A percentile compares a stretch with the other conserved stretches of the same genome.
phyloP scores from a whole-genome alignment of 768 basidiomycete species.

The Ramaria sp. region DNA sequence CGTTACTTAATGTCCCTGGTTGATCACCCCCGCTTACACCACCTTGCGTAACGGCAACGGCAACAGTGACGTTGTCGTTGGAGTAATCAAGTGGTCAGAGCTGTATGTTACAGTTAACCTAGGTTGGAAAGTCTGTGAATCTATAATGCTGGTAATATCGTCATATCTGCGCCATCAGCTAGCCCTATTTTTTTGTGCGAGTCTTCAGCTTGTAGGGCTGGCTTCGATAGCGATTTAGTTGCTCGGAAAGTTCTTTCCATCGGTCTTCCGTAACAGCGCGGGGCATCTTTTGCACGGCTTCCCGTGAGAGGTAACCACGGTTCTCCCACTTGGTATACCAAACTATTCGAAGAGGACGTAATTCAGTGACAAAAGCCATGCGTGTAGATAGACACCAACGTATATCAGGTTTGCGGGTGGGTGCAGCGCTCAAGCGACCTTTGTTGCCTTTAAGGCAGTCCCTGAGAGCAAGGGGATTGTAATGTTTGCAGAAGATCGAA shows the following conservation, averaged over 20 bases:
- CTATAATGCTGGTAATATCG: background rate
- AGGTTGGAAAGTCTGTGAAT: too few relatives aligned
- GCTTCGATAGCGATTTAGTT: constrained; percentile 42
- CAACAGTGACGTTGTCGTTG: too few relatives aligned
- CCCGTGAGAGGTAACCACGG: constrained; percentile 62
- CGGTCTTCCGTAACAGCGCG: constrained; percentile 46
- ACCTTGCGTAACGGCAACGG: too few relatives aligned
- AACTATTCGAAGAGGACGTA: constrained; percentile 28
- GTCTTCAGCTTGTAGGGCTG: constrained; percentile 19
- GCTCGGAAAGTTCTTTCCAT: constrained; percentile 53
- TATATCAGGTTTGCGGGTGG: constrained; percentile 80
- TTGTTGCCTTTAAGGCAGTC: constrained; percentile 65
- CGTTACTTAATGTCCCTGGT: too few relatives aligned
- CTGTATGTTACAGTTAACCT: too few relatives aligned
- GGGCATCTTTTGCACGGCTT: constrained; percentile 47
- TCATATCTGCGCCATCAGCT: too few relatives aligned
- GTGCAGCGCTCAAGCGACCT: constrained; percentile 65
- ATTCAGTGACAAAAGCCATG: background rate
- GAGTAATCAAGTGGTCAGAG: too few relatives aligned
- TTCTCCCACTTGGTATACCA: constrained; percentile 72
- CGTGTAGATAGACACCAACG: constrained; percentile 35
- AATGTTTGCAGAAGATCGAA: constrained; percentile 80
- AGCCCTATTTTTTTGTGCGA: constrained; percentile 27
- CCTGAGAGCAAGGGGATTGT: constrained; percentile 76
- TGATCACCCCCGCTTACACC: too few relatives aligned